A percentile compares a stretch with the other conserved stretches of the same genome.
Conservation (phyloP, 108 stramenopile species). For the Skeletonema menzelii region DNA sequence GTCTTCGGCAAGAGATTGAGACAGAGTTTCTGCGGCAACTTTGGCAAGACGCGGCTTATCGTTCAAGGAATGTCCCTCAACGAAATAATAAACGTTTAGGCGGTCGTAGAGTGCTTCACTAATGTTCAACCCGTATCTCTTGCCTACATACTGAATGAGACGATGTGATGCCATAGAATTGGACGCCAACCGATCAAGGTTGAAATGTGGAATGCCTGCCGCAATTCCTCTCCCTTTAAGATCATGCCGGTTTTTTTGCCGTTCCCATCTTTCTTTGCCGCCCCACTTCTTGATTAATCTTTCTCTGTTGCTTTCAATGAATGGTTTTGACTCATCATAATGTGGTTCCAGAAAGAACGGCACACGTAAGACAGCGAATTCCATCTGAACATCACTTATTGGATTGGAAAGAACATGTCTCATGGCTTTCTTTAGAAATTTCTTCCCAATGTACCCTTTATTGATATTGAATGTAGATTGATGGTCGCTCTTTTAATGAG, state of each 20-base stretch:
- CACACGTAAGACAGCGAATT: constrained; percentile 77
- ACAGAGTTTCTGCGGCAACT: constrained; percentile 48
- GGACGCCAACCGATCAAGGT: constrained; percentile 78
- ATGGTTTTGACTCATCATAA: constrained; percentile 70
- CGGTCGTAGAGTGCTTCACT: constrained; percentile 79
- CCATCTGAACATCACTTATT: constrained; percentile 46
- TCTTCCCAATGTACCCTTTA: constrained; percentile 79
- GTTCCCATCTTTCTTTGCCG: constrained; percentile 71
- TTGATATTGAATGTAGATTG: background rate
- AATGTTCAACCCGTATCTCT: constrained; percentile 66
- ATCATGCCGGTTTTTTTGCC: constrained; percentile 73
- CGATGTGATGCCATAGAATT: constrained; percentile 88
- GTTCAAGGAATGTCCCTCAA: constrained; percentile 64
- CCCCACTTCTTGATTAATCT: constrained; percentile 84
- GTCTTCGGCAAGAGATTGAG: constrained; percentile 25
- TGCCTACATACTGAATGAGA: constrained; percentile 80
- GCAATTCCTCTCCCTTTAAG: constrained; percentile 76
- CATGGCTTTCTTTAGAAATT: constrained; percentile 75
- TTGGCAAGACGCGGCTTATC: constrained; percentile 62
- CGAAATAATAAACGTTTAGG: constrained; percentile 84
- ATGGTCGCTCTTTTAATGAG: background rate
- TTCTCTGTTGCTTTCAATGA: constrained; percentile 81
- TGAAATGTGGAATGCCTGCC: constrained; percentile 87
- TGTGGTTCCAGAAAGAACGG: constrained; percentile 88
- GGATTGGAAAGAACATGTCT: constrained; percentile 59